A percentile compares a stretch with the other conserved stretches of the same genome.
Evolutionary conservation across 2,329 filamentous ascomycete genomes (phyloP).

Genomic region (Beauveria sp.): DNA sequence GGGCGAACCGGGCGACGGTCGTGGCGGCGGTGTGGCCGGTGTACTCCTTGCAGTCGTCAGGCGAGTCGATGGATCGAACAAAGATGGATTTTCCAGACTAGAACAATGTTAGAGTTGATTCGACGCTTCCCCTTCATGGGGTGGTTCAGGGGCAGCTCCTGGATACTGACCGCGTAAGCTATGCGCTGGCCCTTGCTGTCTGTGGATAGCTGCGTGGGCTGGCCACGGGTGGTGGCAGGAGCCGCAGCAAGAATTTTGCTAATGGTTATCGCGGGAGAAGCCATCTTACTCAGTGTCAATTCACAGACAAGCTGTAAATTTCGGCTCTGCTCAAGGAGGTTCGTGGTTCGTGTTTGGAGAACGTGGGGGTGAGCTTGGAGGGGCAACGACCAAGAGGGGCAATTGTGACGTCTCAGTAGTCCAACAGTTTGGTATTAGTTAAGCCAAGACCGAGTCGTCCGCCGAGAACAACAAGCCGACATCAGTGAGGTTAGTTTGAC

Average conservation of each 20-base stretch:
- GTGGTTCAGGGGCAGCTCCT: background rate
- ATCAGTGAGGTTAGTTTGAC: background rate
- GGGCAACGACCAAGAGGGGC: conserved; percentile 9
- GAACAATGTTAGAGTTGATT: background rate
- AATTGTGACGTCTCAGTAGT: conserved; percentile 1
- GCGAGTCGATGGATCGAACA: conserved; percentile 87
- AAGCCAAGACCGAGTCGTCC: background rate
- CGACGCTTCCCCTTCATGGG: too few species aligned
- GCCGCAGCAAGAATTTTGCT: conserved; percentile 75
- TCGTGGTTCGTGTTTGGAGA: background rate
- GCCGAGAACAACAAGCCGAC: background rate
- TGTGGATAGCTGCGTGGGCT: conserved; percentile 79
- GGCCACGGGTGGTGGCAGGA: conserved; percentile 75
- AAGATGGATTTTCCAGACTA: conserved; percentile 96
- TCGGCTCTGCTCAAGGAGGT: background rate
- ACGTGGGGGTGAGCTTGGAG: conserved; percentile 5
- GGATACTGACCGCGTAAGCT: conserved; percentile 71
- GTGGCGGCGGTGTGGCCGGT: conserved; percentile 82
- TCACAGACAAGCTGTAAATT: background rate
- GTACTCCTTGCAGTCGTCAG: conserved; percentile 79
- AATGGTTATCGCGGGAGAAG: conserved; percentile 43
- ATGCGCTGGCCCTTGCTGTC: conserved; percentile 87
- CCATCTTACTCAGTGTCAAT: conserved; percentile 18
- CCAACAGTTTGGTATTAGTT: background rate
- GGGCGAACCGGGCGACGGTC: conserved; percentile 88